Evolutionary conservation across 1,284 basidiomycete species (phyloP), one percentile per base, ranked within the genome.

Genomic region (Pulveroboletus sp.): DNA sequence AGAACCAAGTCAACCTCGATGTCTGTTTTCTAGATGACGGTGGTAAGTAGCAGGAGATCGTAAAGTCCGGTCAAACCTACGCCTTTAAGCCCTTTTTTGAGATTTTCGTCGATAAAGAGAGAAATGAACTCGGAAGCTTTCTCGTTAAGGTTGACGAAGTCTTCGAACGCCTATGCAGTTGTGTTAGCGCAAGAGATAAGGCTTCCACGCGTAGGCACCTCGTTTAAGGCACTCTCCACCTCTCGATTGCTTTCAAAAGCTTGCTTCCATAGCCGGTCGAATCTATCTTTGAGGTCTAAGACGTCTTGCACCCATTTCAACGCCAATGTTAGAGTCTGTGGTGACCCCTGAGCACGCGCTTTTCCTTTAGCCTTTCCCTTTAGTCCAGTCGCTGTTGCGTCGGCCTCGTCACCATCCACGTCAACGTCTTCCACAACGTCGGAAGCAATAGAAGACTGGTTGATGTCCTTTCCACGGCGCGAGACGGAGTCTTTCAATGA

Each of bases 241-340:
- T 89, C 86, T 60, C 87, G 83, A 73, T 98, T 91, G 48, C 77
- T 82, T 26, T 77, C 75, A 68, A 97, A 96, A 2, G 92, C 84
- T 28, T 80, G 72, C 45, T 77, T 81, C 81, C 94, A 89, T 11
- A 97, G 74, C 12, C 67, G 68, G 65, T 98, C 94, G 69, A 98
- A 94, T 68, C 86, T 92, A 75, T 96, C 93, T 74, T 98, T 98
- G 57, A 99, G 79, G 59, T 89, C 85, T 12, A 99, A 78, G 11
- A 98, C 91, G 63, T 93, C 89, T 73, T 97, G 89, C 0, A 99
- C 96, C 97, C 97, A 99, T 69, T 87, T 89, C 53, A 98, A 77
- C 1, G 96, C 97, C 20, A 80, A 63, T 4, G 75, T 66, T 33
- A 81, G 71, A 1, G 79, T 81, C 56, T 86, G 83, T 29, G 79